Conservation (phyloP, 1,139 yeast species). For the Blastobotrys buckinghamii region DNA sequence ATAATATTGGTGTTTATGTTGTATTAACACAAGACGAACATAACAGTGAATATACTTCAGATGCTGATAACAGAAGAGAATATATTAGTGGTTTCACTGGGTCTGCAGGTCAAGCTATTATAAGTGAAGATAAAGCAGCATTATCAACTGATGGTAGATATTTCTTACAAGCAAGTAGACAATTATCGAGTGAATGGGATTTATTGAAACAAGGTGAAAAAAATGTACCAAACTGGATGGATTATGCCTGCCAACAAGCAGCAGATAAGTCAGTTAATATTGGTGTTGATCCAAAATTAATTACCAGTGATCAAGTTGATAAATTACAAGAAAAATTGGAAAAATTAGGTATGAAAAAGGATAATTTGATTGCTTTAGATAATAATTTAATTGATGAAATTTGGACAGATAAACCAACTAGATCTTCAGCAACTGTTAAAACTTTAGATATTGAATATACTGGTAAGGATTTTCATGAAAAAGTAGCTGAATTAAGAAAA, state of each 20-base stretch:
- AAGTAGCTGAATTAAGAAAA: conserved; percentile 43
- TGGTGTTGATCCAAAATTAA: conserved; percentile 64
- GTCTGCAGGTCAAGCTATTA: conserved; percentile 88
- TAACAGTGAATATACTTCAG: conserved; percentile 82
- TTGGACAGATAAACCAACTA: conserved; percentile 49
- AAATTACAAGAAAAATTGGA: conserved; percentile 32
- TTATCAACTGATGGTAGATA: conserved; percentile 94
- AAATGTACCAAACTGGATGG: conserved; percentile 79
- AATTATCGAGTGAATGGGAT: conserved; percentile 78
- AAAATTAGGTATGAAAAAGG: conserved; percentile 26
- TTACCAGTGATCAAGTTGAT: conserved; percentile 45
- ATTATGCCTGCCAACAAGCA: conserved; percentile 55
- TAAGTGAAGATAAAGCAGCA: conserved; percentile 69
- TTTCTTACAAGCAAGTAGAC: conserved; percentile 83
- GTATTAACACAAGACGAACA: conserved; percentile 94
- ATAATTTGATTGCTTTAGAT: conserved; percentile 45
- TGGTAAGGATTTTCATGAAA: conserved; percentile 39
- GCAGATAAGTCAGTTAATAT: conserved; percentile 34
- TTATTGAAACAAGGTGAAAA: conserved; percentile 74
- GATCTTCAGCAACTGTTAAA: conserved; percentile 31
- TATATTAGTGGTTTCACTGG: conserved; percentile 85
- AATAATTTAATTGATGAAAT: conserved; percentile 70
- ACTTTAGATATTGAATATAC: conserved; percentile 34
- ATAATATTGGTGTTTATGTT: conserved; percentile 68
- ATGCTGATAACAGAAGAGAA: conserved; percentile 74